phyloP scores from a whole-genome alignment of 768 basidiomycete genomes.

The Kwoniella botswanensis region DNA sequence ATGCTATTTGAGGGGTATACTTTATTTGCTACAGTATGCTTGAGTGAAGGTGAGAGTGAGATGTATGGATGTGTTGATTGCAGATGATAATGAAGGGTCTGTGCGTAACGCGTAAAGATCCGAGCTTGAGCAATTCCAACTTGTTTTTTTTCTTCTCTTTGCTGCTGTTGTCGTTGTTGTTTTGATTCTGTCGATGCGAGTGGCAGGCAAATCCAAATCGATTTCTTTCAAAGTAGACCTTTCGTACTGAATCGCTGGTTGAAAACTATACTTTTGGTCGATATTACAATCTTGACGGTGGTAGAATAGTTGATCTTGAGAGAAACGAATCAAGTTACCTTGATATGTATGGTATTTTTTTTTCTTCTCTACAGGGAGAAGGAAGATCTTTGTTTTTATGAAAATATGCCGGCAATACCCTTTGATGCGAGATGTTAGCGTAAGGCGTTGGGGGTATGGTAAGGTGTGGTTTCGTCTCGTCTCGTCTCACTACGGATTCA shows the following conservation, averaged over 20 bases:
- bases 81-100: background rate
- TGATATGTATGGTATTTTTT: too few relatives aligned
- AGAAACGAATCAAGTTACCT: too few relatives aligned
- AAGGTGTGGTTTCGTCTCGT: background rate
- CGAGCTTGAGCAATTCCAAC: background rate
- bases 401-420: constrained; percentile 1
- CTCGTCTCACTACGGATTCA: background rate
- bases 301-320: background rate
- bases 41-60: background rate
- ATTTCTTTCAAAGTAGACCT: too few relatives aligned
- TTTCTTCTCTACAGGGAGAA: background rate
- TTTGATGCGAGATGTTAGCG: background rate
- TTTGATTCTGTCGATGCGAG: background rate
- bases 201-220: background rate
- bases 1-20: background rate
- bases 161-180: background rate
- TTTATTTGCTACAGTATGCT: background rate
- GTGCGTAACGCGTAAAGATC: constrained; percentile 13
- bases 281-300: background rate
- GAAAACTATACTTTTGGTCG: background rate
- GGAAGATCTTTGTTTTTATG: background rate
- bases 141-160: background rate
- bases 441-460: background rate
- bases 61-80: background rate
- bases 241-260: too few relatives aligned